Percentiles rank a stretch among this genome's conserved stretches.
Evolutionary conservation across 2,329 filamentous ascomycete species (phyloP).

Genomic region (Fusarium sp.): DNA sequence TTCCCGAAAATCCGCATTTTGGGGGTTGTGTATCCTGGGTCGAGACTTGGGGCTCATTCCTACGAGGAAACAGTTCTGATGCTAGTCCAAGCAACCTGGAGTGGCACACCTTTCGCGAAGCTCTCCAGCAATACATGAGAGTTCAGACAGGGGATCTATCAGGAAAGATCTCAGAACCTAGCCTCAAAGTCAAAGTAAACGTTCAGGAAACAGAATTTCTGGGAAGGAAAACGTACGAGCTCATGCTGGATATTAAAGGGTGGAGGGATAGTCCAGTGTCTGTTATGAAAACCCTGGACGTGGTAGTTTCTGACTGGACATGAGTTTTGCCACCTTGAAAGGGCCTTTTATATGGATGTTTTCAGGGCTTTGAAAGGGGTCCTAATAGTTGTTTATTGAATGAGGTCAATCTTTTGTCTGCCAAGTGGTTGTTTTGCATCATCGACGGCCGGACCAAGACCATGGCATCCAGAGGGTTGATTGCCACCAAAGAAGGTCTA

Average conservation of each 20-base stretch:
- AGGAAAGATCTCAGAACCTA: neutral
- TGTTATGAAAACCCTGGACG: neutral
- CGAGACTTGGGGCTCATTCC: neutral
- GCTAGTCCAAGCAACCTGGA: neutral
- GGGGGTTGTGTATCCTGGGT: neutral
- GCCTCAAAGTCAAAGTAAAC: neutral
- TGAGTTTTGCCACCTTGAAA: neutral
- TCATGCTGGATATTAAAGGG: neutral
- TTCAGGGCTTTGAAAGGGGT: neutral
- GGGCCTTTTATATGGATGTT: neutral
- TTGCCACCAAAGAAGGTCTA: neutral
- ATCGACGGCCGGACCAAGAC: neutral
- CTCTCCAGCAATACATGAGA: neutral
- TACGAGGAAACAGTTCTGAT: neutral
- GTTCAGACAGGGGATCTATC: neutral
- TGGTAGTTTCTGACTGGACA: neutral
- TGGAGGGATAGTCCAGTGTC: neutral
- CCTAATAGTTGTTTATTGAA: neutral
- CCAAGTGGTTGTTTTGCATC: neutral
- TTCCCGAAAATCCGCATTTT: neutral
- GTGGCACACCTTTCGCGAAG: neutral
- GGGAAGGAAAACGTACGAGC: neutral
- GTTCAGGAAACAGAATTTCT: neutral
- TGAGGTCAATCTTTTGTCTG: neutral
- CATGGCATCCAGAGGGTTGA: neutral